Conservation (phyloP, 345 rosid species). For the Aurinia saxatilis region DNA sequence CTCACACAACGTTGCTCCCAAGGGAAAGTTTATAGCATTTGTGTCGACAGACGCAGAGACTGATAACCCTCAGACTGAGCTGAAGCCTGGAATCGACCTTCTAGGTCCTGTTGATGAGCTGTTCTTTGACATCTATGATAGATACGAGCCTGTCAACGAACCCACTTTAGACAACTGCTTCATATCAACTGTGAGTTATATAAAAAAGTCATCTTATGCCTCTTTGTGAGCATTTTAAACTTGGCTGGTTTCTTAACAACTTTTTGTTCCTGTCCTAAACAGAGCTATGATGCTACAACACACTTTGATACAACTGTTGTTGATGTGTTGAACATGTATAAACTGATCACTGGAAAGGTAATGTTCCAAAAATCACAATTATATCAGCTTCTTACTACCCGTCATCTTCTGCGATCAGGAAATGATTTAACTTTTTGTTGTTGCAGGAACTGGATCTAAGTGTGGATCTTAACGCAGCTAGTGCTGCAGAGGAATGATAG, state of each 20-base stretch:
- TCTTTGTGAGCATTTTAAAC: background rate
- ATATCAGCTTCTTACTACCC: background rate
- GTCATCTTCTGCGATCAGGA: background rate
- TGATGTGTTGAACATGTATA: conserved; percentile 87
- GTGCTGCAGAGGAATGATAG: conserved; percentile 85
- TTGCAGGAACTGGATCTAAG: conserved; percentile 71
- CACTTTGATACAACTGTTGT: conserved; percentile 88
- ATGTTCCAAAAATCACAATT: background rate
- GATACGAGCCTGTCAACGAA: conserved; percentile 78
- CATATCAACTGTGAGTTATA: conserved; percentile 63
- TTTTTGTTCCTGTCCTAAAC: conserved; percentile 23
- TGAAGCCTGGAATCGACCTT: conserved; percentile 80
- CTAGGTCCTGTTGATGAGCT: conserved; percentile 80
- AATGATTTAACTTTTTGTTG: background rate
- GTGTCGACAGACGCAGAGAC: conserved; percentile 91
- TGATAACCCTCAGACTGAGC: conserved; percentile 62
- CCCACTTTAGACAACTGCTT: conserved; percentile 87
- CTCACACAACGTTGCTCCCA: conserved; percentile 86
- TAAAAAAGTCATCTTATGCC: background rate
- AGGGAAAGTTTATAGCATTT: conserved; percentile 89
- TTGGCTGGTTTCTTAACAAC: conserved; percentile 10
- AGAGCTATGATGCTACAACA: conserved; percentile 98
- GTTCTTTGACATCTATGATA: conserved; percentile 68
- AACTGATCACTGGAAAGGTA: conserved; percentile 98
- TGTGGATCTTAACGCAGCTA: conserved; percentile 88